Conservation (phyloP, 2,329 filamentous ascomycete species). For the Byssochlamys sp. region DNA sequence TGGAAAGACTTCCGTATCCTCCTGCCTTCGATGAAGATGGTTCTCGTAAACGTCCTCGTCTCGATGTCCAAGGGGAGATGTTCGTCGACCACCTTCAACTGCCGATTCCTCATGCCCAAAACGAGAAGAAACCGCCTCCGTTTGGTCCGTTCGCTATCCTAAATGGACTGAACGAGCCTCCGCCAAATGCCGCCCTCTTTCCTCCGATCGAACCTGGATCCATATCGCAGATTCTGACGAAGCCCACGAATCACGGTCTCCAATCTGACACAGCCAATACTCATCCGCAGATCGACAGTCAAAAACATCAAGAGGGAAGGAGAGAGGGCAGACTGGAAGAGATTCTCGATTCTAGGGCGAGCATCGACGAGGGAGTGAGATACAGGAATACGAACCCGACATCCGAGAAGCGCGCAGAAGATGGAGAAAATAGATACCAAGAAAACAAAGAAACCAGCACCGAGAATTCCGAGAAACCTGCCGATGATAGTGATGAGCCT, state of each 20-base stretch:
- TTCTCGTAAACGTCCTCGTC: slow-evolving; percentile 34
- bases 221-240: slow-evolving; percentile 27
- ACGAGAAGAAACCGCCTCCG: slow-evolving; percentile 35
- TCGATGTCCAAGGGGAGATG: slow-evolving; percentile 32
- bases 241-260: slow-evolving; percentile 20
- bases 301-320: slow-evolving; percentile 19
- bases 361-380: slow-evolving; percentile 10
- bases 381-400: slow-evolving; percentile 9
- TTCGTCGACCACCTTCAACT: slow-evolving; percentile 39
- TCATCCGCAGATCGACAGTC: slow-evolving; percentile 10
- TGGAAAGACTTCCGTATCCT: slow-evolving; percentile 36
- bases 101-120: slow-evolving; percentile 39
- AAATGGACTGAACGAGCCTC: slow-evolving; percentile 55
- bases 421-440: neutral
- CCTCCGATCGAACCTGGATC: slow-evolving; percentile 50
- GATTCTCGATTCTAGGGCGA: slow-evolving; percentile 21
- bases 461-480: slow-evolving; percentile 1
- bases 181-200: slow-evolving; percentile 51
- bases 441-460: slow-evolving; percentile 5
- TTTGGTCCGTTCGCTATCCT: slow-evolving; percentile 41
- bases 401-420: neutral
- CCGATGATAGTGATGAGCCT: slow-evolving; percentile 12
- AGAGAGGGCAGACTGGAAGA: slow-evolving; percentile 28
- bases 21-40: slow-evolving; percentile 30
- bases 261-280: slow-evolving; percentile 13